Conservation (phyloP, 768 basidiomycete genomes). For the Amyloporia xantha region DNA sequence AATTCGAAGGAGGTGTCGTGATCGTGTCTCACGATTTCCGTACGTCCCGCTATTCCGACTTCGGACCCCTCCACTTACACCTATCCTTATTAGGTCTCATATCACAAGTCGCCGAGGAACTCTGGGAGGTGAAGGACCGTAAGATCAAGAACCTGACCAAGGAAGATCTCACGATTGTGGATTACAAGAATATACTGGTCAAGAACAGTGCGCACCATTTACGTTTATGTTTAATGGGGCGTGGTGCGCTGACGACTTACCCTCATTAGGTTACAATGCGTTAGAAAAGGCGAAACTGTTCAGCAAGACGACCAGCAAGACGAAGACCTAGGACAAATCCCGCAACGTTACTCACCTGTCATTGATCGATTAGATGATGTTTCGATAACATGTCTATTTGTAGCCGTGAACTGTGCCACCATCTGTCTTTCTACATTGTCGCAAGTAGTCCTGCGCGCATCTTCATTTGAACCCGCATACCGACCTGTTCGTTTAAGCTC, state of each 20-base stretch:
- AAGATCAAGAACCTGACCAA: slow-evolving; percentile 91
- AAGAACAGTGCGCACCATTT: slow-evolving; percentile 56
- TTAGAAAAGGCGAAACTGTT: slow-evolving; percentile 94
- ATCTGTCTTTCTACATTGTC: not conserved
- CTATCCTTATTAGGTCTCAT: slow-evolving; percentile 60
- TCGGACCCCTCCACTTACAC: slow-evolving; percentile 5
- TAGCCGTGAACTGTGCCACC: slow-evolving; percentile 3
- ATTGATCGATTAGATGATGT: slow-evolving; percentile 1
- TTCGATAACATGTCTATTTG: not conserved
- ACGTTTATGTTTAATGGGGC: too few relatives aligned
- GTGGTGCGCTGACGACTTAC: too few relatives aligned
- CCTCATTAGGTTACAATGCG: slow-evolving; percentile 65
- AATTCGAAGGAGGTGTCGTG: slow-evolving; percentile 95
- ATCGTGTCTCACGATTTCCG: slow-evolving; percentile 99
- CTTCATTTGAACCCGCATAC: too few relatives aligned
- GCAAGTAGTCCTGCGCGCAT: not conserved
- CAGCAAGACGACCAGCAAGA: slow-evolving; percentile 72
- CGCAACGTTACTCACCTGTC: not conserved
- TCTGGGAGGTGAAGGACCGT: slow-evolving; percentile 97
- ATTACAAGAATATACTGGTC: slow-evolving; percentile 86
- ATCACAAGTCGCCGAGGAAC: slow-evolving; percentile 95
- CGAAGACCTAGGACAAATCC: slow-evolving; percentile 45
- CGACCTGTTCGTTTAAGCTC: too few relatives aligned
- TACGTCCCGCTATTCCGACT: slow-evolving; percentile 32
- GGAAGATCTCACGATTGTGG: slow-evolving; percentile 83